A percentile compares a stretch with the other conserved stretches of the same genome.
Evolutionary conservation across 495 filamentous ascomycete species (phyloP).

Genomic region (Lasiosphaeriaceae sp.): DNA sequence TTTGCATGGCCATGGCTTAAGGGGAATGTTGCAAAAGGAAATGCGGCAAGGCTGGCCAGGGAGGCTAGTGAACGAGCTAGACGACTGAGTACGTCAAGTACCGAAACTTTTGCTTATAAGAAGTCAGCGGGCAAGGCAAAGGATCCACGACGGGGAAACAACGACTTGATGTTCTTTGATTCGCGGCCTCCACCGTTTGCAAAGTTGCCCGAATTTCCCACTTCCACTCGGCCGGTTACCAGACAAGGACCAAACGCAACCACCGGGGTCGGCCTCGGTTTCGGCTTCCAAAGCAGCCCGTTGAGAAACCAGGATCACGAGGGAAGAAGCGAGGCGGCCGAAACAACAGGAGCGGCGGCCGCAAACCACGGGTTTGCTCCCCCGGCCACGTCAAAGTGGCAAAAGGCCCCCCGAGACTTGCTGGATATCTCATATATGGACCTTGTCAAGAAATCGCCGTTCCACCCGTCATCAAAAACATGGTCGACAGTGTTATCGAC

Average conservation of each 20-base stretch:
- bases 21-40: neutral
- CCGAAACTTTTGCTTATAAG: slow-evolving; percentile 17
- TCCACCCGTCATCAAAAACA: slow-evolving; percentile 17
- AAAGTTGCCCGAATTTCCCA: neutral
- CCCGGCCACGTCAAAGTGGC: neutral
- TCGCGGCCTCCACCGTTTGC: slow-evolving; percentile 1
- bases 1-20: slow-evolving; percentile 26
- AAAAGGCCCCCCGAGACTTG: slow-evolving; percentile 16
- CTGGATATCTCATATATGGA: slow-evolving; percentile 35
- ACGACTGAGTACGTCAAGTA: slow-evolving; percentile 9
- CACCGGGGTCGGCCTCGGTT: neutral
- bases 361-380: neutral
- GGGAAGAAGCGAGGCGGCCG: neutral
- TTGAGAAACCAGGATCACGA: neutral
- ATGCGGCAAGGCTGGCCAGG: slow-evolving; percentile 3
- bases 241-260: slow-evolving; percentile 6
- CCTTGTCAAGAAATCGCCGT: slow-evolving; percentile 17
- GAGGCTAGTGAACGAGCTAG: slow-evolving; percentile 8
- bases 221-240: slow-evolving; percentile 10
- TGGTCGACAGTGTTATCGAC: slow-evolving; percentile 14
- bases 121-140: neutral
- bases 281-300: neutral
- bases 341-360: neutral
- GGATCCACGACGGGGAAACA: neutral
- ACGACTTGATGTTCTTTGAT: neutral